Base-by-base conservation (phyloP, 23 red algal species). In the Chondrus crispus region DNA sequence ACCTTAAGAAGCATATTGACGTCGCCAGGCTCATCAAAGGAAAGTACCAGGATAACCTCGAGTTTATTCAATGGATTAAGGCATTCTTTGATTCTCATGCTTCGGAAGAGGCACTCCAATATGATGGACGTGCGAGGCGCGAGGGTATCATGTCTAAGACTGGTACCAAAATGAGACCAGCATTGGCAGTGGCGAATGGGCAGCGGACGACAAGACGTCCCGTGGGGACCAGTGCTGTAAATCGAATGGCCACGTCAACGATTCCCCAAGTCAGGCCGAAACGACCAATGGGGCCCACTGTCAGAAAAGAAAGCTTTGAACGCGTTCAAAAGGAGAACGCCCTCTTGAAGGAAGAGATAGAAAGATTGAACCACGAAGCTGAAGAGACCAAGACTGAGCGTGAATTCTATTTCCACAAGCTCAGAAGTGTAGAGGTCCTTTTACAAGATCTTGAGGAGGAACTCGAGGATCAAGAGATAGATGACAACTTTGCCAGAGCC, bases 1-100 rank as follows among this genome's bases (percentile, higher is more conserved):
- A 78, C 35, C 87, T 98, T 16, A 84, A 95, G 38, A 95, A 94
- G 72, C 81, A 77, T 33, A 95, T 98, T 63, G 96, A 98, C 37
- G 96, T 98, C 42, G 93, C 93, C 81, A 92, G 85, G 45, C 83
- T 98, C 47, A 78, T 95, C 51, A 95, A 94, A 68, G 96, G 85
- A 53, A 90, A 93, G 39, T 88, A 91, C 37, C 96, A 98, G 81
- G 96, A 98, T 75, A 98, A 98, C 46, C 62, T 98, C 4, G 96
- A 95, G 63, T 98, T 98, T 43, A 88, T 96, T 55, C 96, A 98
- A 42, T 98, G 96, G 96, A 80, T 96, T 24, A 98, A 98, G 82
- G 93, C 84, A 44, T 93, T 89, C 49, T 98, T 93, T 62, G 93
- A 95, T 13, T 46, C 85, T 22, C 91, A 81, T 72, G 85, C 89